Percentiles rank a stretch among this genome's conserved stretches.
Conservation (phyloP, 345 rosid species). For the Triadica sebifera region DNA sequence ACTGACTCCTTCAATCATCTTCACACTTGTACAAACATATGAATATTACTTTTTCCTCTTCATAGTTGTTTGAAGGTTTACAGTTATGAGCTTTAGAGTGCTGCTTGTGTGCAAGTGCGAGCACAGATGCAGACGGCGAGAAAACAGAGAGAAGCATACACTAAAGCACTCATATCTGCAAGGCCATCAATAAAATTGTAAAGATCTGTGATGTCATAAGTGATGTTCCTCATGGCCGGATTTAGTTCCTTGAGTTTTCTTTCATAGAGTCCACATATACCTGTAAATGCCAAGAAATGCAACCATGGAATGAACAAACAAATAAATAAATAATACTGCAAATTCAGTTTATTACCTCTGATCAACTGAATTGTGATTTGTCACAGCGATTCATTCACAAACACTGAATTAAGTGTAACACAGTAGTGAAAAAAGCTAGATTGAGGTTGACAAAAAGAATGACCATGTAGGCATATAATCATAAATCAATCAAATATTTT, state of each 20-base stretch:
- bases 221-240: slow-evolving; percentile 67
- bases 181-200: slow-evolving; percentile 88
- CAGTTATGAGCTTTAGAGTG: background rate
- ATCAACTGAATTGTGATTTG: background rate
- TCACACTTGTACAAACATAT: background rate
- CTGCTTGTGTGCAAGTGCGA: background rate
- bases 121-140: slow-evolving; percentile 16
- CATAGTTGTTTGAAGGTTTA: background rate
- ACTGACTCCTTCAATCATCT: background rate
- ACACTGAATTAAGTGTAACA: background rate
- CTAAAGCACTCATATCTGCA: slow-evolving; percentile 84
- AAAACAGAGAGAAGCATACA: slow-evolving; percentile 45
- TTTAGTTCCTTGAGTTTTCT: slow-evolving; percentile 78
- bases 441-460: background rate
- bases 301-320: background rate
- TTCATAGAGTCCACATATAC: slow-evolving; percentile 79
- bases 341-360: background rate
- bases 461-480: background rate
- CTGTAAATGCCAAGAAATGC: slow-evolving; percentile 31
- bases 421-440: background rate
- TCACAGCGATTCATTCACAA: background rate
- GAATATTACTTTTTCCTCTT: background rate
- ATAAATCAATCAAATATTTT: background rate
- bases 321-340: background rate
- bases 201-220: slow-evolving; percentile 76